Conservation (phyloP, 2,329 filamentous ascomycete genomes). For the Fonsecaea nubica region DNA sequence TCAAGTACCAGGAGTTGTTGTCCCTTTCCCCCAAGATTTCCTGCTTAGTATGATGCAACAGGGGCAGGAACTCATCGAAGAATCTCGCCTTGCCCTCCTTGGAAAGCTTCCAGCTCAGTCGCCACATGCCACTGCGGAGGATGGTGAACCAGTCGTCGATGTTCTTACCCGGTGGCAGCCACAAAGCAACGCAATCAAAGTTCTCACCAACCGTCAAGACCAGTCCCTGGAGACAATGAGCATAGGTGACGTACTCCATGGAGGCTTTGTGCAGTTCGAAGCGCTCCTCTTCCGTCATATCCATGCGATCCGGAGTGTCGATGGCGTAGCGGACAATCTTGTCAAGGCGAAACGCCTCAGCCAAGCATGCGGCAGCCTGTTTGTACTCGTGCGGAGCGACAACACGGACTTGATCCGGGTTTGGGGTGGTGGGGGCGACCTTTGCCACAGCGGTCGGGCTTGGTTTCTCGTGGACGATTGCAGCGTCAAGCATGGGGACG, state of each 20-base stretch:
- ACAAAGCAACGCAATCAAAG: constrained; percentile 79
- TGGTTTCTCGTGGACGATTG: constrained; percentile 37
- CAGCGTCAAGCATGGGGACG: constrained; percentile 37
- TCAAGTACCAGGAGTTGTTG: constrained; percentile 76
- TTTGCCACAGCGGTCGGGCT: constrained; percentile 31
- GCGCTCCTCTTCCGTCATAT: constrained; percentile 69
- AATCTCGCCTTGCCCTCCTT: constrained; percentile 74
- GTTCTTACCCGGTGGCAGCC: constrained; percentile 77
- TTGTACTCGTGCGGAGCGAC: constrained; percentile 72
- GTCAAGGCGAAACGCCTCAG: constrained; percentile 78
- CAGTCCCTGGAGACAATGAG: constrained; percentile 75
- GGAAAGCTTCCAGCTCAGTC: constrained; percentile 75
- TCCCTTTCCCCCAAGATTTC: constrained; percentile 72
- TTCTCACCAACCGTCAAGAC: constrained; percentile 77
- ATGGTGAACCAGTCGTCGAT: constrained; percentile 76
- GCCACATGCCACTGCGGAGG: constrained; percentile 78
- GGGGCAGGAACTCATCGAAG: constrained; percentile 76
- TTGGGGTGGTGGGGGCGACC: constrained; percentile 41
- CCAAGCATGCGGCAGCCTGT: constrained; percentile 73
- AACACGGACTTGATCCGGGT: constrained; percentile 65
- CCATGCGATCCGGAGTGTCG: constrained; percentile 70
- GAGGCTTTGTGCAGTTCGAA: constrained; percentile 80
- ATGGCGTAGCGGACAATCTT: constrained; percentile 73
- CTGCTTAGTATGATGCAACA: constrained; percentile 74
- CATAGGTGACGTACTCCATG: constrained; percentile 77